These are phyloP conservation scores for Rhynchosporium graminicola DNA, from an alignment of 2,329 filamentous ascomycete species.

Conservation along the genomic window DNA sequence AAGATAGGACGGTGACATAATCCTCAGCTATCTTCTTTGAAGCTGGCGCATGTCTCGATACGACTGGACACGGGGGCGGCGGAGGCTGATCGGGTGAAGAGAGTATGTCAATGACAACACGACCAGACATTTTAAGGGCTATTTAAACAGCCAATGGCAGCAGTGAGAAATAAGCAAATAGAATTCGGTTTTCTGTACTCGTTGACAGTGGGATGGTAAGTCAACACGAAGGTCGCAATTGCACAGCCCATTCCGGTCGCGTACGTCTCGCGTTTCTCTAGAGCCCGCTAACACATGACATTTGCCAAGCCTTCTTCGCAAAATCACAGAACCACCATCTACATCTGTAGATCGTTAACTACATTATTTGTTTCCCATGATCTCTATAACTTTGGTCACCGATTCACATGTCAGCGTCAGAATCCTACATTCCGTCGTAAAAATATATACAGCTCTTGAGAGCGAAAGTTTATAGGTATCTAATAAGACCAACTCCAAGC, in stretches of 20 bases:
- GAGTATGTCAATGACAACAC: conserved; percentile 11
- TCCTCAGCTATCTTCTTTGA: neutral
- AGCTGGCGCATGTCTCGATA: conserved; percentile 1
- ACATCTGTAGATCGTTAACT: too few species aligned
- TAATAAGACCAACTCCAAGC: conserved; percentile 8
- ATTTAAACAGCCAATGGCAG: neutral
- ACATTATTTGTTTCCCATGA: neutral
- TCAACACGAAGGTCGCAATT: neutral
- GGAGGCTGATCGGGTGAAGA: conserved; percentile 7
- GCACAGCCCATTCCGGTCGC: neutral
- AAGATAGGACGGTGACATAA: conserved; percentile 2
- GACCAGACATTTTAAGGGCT: conserved; percentile 6
- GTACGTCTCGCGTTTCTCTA: neutral
- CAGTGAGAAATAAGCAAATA: neutral
- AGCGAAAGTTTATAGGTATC: conserved; percentile 18
- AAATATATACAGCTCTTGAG: conserved; percentile 10
- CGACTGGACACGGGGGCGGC: neutral
- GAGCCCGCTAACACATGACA: conserved; percentile 9
- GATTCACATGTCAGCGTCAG: neutral
- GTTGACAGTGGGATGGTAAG: neutral
- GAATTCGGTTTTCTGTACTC: neutral
- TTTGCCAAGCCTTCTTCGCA: neutral
- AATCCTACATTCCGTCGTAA: neutral
- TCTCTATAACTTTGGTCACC: neutral
- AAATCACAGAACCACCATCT: neutral